Conservation (phyloP, 306 rosid species). For the Alnus glutinosa region DNA sequence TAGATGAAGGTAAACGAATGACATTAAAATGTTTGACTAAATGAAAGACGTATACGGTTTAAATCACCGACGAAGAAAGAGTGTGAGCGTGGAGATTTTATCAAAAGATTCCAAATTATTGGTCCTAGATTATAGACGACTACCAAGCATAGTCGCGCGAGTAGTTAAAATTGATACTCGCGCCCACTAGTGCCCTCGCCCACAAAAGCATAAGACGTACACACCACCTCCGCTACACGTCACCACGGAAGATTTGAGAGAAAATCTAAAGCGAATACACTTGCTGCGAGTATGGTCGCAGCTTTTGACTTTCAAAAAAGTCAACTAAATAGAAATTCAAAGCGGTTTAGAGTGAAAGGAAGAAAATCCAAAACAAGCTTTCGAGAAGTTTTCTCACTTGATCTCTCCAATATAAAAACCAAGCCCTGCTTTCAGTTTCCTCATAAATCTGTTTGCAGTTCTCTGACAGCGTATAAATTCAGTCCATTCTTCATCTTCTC, state of each 20-base stretch:
- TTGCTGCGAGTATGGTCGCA: slow-evolving; percentile 20
- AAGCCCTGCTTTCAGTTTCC: slow-evolving; percentile 29
- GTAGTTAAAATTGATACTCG: neutral
- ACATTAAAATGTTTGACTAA: no score
- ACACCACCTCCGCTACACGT: neutral
- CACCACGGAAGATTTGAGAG: neutral
- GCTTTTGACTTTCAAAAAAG: slow-evolving; percentile 51
- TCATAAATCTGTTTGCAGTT: slow-evolving; percentile 24
- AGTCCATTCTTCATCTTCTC: neutral
- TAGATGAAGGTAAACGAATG: no score
- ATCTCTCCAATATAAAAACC: slow-evolving; percentile 26
- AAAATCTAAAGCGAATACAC: slow-evolving; percentile 21
- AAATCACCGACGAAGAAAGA: slow-evolving; percentile 26
- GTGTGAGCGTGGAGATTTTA: slow-evolving; percentile 22
- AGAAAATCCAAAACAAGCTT: slow-evolving; percentile 17
- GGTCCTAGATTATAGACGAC: slow-evolving; percentile 6
- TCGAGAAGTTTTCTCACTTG: neutral
- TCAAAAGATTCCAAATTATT: slow-evolving; percentile 22
- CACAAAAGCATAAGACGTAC: no score
- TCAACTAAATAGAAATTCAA: slow-evolving; percentile 47
- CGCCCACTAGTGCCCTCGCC: no score
- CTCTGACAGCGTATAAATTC: slow-evolving; percentile 28
- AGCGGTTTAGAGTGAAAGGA: neutral
- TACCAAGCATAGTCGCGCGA: neutral
- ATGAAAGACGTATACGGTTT: no score